A percentile compares a stretch with the other conserved stretches of the same genome.
Evolutionary conservation across 768 basidiomycete species (phyloP).

Genomic region (Pluteus cervinus): DNA sequence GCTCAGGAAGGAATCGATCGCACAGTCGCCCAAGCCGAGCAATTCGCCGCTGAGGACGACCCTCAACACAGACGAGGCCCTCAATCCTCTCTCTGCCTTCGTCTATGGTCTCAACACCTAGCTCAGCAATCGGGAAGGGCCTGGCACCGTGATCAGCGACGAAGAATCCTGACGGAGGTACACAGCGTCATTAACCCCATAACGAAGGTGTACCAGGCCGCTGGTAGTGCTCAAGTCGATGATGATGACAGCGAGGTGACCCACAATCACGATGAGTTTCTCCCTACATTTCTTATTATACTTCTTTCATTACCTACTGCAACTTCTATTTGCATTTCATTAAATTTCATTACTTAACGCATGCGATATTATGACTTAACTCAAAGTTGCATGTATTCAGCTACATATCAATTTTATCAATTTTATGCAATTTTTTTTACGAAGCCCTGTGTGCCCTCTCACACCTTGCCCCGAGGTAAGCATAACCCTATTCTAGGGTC

Average conservation of each 20-base stretch:
- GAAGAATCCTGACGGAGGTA: constrained; percentile 73
- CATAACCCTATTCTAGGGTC: background rate
- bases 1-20: constrained; percentile 88
- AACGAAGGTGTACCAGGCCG: constrained; percentile 67
- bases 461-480: constrained; percentile 88
- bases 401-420: too few relatives aligned
- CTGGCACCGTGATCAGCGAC: constrained; percentile 79
- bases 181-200: constrained; percentile 77
- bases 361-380: too few relatives aligned
- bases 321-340: too few relatives aligned
- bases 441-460: too few relatives aligned
- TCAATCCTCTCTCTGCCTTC: constrained; percentile 74
- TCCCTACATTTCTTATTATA: background rate
- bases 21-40: constrained; percentile 91
- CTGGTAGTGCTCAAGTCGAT: constrained; percentile 14
- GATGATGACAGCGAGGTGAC: constrained; percentile 34
- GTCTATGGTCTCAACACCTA: constrained; percentile 86
- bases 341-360: too few relatives aligned
- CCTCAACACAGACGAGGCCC: constrained; percentile 74
- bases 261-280: constrained; percentile 38
- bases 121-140: constrained; percentile 78
- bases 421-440: too few relatives aligned
- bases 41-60: constrained; percentile 77
- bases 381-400: too few relatives aligned
- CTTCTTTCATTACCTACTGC: too few relatives aligned